phyloP scores from a whole-genome alignment of 2,329 filamentous ascomycete genomes.

The Grosmannia clavigera region DNA sequence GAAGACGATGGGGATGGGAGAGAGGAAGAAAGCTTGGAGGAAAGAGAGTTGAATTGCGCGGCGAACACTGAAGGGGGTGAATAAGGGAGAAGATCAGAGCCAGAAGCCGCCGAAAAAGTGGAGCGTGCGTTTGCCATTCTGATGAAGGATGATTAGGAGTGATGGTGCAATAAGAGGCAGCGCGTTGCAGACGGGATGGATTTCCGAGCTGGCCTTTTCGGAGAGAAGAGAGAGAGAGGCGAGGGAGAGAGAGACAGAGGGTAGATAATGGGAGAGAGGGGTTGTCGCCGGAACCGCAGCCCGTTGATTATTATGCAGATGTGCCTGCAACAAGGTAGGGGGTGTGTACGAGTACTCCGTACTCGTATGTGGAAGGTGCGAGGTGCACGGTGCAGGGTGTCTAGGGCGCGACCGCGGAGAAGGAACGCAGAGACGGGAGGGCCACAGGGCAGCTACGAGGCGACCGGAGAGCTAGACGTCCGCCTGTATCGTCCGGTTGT shows the following conservation, averaged over 20 bases:
- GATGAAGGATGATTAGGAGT: not conserved
- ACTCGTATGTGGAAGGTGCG: not conserved
- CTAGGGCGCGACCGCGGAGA: not conserved
- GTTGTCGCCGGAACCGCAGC: not conserved
- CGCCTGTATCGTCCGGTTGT: constrained; percentile 2
- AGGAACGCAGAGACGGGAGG: not conserved
- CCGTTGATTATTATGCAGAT: not conserved
- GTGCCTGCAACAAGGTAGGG: not conserved
- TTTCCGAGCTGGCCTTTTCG: not conserved
- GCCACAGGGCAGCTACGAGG: not conserved
- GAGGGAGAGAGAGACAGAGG: not conserved
- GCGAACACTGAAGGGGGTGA: constrained; percentile 24
- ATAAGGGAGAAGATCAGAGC: constrained; percentile 2
- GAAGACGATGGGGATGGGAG: constrained; percentile 23
- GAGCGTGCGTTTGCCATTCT: constrained; percentile 7
- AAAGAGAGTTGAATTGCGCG: not conserved
- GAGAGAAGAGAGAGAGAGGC: not conserved
- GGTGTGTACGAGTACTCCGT: not conserved
- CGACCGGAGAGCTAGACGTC: not conserved
- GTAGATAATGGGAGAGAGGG: not conserved
- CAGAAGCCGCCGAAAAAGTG: constrained; percentile 5
- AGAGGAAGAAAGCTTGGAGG: not conserved
- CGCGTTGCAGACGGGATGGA: not conserved
- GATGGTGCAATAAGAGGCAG: not conserved
- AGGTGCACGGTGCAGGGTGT: too few relatives aligned